Evolutionary conservation across 441 rosid genomes (phyloP), one percentile per base, ranked within the genome.

Genomic region (Sinapis alba): DNA sequence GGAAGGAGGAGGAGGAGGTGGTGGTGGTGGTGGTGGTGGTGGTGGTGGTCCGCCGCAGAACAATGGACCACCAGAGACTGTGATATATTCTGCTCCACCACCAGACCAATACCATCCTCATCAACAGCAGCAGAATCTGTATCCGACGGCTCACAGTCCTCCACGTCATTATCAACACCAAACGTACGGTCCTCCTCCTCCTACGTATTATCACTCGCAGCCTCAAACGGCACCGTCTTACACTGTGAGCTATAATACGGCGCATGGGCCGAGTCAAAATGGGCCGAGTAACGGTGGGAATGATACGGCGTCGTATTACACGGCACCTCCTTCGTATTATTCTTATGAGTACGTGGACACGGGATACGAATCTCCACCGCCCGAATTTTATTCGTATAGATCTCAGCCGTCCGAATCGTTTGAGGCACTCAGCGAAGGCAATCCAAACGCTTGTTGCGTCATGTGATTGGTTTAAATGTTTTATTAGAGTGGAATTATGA

Each of bases 351-450:
- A 88, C 34, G 79, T 85, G 28, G 88, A 88, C 2, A 57, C 50
- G 1, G 79, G 41, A n/a, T 77, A 19, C 18, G 89, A 84, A 68
- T 78, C 77, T 38, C 81, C 80, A 5, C 80, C 85, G 27, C 65
- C 82, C 0, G 86, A 85, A 28, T 43, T 13, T 5, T 80, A 85
- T 32, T 34, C 86, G 1, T 80, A 86, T 66, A 36, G 87, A n/a
- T 77, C 88, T 3, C 88, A 66, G 47, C 86, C 88, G 68, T 75
- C 85, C 0, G 81, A 84, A 8, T 84, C 98, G 15, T 94, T 94
- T 11, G 97, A 92, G 76, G 70, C 90, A 27, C 86, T 94, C 20
- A 94, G 95, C 56, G 98, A 94, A 12, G 97, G 93, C 70, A 94
- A 94, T 76, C 97, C 97, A 0, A 94, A 94, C 72, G 94, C 97